phyloP scores from a whole-genome alignment of 768 basidiomycete genomes.

The Mycena kentingensis region DNA sequence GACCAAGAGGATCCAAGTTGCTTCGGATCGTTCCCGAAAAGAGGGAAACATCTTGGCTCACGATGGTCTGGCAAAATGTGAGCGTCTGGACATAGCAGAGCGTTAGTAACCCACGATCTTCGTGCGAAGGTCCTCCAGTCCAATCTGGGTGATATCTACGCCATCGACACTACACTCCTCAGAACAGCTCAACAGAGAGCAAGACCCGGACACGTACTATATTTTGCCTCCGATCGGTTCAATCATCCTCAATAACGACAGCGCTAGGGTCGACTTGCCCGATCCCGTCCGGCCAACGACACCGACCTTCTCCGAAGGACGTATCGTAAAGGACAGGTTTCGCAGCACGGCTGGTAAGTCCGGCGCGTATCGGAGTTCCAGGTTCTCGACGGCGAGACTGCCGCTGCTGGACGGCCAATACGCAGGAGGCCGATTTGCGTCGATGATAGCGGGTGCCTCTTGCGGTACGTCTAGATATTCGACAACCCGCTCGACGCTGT shows the following conservation, averaged over 20 bases:
- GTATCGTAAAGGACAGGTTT: conserved; percentile 58
- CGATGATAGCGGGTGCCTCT: conserved; percentile 64
- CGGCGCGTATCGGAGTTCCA: conserved; percentile 64
- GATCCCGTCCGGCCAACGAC: conserved; percentile 65
- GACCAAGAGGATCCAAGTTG: conserved; percentile 62
- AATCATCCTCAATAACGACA: conserved; percentile 41
- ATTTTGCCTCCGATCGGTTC: conserved; percentile 55
- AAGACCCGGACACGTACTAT: too few species aligned
- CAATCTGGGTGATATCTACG: too few species aligned
- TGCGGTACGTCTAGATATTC: conserved; percentile 70
- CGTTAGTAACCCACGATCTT: conserved; percentile 56
- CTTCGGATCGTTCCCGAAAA: conserved; percentile 57
- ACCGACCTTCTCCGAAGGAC: conserved; percentile 67
- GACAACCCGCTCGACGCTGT: conserved; percentile 71
- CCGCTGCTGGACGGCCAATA: conserved; percentile 70
- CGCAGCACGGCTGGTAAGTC: conserved; percentile 62
- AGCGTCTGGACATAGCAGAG: conserved; percentile 43
- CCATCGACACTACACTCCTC: too few species aligned
- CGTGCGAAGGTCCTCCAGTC: too few species aligned
- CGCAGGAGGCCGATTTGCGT: conserved; percentile 62
- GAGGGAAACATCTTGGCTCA: conserved; percentile 38
- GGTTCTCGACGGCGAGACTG: conserved; percentile 55
- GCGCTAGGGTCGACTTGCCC: conserved; percentile 38
- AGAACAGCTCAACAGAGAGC: neutral
- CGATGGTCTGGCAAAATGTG: neutral